Percentiles rank a stretch among this genome's conserved stretches.
Conservation (phyloP, 805 yeast species). For the Wickerhamiella dianesei region DNA sequence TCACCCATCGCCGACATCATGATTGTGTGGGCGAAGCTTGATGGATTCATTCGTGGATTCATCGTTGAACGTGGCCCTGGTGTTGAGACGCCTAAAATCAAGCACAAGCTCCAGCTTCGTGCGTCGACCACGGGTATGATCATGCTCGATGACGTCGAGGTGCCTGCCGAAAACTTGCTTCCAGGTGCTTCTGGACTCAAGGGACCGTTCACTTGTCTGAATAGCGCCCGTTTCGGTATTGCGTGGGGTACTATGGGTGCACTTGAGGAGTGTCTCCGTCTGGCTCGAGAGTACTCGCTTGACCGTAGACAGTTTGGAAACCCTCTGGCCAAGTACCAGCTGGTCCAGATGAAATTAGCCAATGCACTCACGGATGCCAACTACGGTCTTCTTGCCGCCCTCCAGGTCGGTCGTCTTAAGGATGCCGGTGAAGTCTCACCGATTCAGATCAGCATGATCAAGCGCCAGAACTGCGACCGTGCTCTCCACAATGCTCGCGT, state of each 20-base stretch:
- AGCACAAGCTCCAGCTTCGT: slow-evolving; percentile 28
- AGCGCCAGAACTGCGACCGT: slow-evolving; percentile 32
- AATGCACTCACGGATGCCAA: slow-evolving; percentile 31
- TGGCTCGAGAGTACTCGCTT: slow-evolving; percentile 28
- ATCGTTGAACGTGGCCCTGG: slow-evolving; percentile 28
- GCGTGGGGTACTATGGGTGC: slow-evolving; percentile 36
- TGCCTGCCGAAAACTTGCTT: slow-evolving; percentile 31
- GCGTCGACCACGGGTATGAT: slow-evolving; percentile 34
- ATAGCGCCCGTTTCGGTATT: slow-evolving; percentile 32
- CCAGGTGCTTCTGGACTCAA: slow-evolving; percentile 29
- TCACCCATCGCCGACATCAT: slow-evolving; percentile 34
- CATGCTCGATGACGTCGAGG: slow-evolving; percentile 32
- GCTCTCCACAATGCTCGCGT: slow-evolving; percentile 27
- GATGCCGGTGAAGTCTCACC: slow-evolving; percentile 28
- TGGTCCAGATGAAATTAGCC: slow-evolving; percentile 31
- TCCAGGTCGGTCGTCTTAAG: slow-evolving; percentile 32
- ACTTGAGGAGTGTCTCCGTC: slow-evolving; percentile 28
- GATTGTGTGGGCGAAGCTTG: slow-evolving; percentile 33
- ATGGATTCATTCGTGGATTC: slow-evolving; percentile 32
- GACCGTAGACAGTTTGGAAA: slow-evolving; percentile 31
- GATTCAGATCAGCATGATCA: slow-evolving; percentile 33
- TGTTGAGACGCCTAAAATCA: slow-evolving; percentile 30
- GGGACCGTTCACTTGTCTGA: slow-evolving; percentile 34
- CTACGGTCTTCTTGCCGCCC: slow-evolving; percentile 28
- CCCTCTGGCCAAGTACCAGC: slow-evolving; percentile 31